A percentile compares a stretch with the other conserved stretches of the same genome.
Evolutionary conservation across 2,329 filamentous ascomycete species (phyloP).

Genomic region (Calonectria pseudoturangicola): DNA sequence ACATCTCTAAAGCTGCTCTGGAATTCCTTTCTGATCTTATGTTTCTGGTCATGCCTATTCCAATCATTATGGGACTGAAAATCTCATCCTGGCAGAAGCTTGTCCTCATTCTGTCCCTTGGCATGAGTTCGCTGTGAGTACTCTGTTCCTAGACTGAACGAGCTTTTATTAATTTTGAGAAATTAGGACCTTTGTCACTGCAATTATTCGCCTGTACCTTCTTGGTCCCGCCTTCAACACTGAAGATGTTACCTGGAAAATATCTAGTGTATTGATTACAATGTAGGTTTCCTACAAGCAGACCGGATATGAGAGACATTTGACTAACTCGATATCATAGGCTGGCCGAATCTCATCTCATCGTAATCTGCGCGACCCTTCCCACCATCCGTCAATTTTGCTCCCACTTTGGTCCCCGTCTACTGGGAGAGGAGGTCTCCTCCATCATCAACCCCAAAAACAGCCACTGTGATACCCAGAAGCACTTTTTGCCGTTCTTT

Average conservation of each 20-base stretch:
- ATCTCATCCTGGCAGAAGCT: slow-evolving; percentile 66
- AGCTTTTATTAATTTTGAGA: not conserved
- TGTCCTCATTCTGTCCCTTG: slow-evolving; percentile 63
- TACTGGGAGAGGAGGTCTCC: not conserved
- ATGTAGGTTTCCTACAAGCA: not conserved
- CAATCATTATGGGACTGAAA: slow-evolving; percentile 64
- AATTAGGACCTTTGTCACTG: slow-evolving; percentile 42
- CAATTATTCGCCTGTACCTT: slow-evolving; percentile 37
- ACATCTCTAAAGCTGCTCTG: slow-evolving; percentile 66
- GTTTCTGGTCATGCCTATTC: slow-evolving; percentile 65
- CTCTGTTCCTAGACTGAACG: not conserved
- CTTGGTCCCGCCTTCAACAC: slow-evolving; percentile 34
- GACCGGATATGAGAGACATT: not conserved
- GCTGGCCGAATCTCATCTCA: slow-evolving; percentile 42
- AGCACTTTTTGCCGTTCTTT: not conserved
- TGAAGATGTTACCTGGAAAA: slow-evolving; percentile 42
- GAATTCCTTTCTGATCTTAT: slow-evolving; percentile 68
- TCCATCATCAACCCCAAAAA: not conserved
- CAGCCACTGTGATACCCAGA: not conserved
- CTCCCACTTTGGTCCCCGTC: slow-evolving; percentile 40
- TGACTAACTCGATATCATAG: not conserved
- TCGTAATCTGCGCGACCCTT: slow-evolving; percentile 42
- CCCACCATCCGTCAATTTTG: slow-evolving; percentile 43
- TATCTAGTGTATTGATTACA: not conserved
- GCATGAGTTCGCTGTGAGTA: slow-evolving; percentile 57